Percentiles rank a stretch among this genome's conserved stretches.
Evolutionary conservation across 108 stramenopile genomes (phyloP).

Genomic region (Aurantiochytrium sp.): DNA sequence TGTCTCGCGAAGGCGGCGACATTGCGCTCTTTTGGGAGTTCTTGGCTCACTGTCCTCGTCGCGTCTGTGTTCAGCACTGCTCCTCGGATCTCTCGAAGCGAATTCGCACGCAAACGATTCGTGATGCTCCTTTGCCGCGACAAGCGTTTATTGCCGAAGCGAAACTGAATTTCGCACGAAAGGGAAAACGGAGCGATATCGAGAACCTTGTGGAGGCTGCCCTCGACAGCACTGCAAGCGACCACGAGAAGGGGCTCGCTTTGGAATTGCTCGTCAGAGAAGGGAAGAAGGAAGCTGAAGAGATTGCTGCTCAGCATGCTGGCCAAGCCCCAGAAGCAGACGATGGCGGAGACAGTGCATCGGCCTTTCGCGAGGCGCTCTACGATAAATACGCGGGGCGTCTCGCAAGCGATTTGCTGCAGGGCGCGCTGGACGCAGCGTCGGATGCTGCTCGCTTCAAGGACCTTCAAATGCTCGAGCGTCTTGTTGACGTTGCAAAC

Average conservation of each 20-base stretch:
- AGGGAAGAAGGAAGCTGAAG: too few species aligned
- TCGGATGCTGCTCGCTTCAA: not conserved
- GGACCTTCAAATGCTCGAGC: not conserved
- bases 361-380: not conserved
- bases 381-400: not conserved
- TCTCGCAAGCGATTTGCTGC: not conserved
- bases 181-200: too few species aligned
- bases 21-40: not conserved
- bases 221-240: too few species aligned
- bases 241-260: too few species aligned
- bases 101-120: not conserved
- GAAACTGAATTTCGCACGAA: too few species aligned
- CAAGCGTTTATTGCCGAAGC: too few species aligned
- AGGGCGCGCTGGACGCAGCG: not conserved
- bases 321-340: too few species aligned
- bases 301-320: too few species aligned
- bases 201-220: too few species aligned
- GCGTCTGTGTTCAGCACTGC: not conserved
- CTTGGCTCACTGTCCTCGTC: not conserved
- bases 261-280: too few species aligned
- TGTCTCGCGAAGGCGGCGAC: not conserved
- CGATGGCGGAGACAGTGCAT: too few species aligned
- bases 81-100: not conserved
- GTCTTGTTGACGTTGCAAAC: not conserved
- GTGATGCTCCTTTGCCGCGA: too few species aligned